Evolutionary conservation across 202 grass and related monocot species (phyloP).

Genomic region (Setaria viridis): DNA sequence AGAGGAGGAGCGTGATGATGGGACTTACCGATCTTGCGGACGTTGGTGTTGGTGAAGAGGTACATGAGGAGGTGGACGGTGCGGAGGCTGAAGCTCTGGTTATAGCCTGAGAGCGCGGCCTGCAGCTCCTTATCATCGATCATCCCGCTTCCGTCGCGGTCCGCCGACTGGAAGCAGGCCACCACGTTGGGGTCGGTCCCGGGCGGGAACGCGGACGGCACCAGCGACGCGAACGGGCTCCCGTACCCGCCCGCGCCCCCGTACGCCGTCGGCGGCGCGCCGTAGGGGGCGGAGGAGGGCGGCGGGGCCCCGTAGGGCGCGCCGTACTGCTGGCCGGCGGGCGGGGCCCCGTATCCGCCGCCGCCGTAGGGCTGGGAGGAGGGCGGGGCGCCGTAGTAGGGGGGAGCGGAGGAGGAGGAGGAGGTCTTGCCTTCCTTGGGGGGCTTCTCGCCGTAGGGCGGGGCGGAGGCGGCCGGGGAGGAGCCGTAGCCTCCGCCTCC

Average conservation of each 20-base stretch:
- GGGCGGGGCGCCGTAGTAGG: slow-evolving; percentile 23
- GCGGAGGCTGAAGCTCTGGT: slow-evolving; percentile 86
- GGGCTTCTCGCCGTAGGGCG: slow-evolving; percentile 63
- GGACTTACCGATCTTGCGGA: slow-evolving; percentile 79
- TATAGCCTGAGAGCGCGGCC: slow-evolving; percentile 77
- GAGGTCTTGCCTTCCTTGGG: slow-evolving; percentile 69
- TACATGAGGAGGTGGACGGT: slow-evolving; percentile 99
- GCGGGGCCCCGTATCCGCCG: slow-evolving; percentile 13
- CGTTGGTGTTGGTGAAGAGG: slow-evolving; percentile 88
- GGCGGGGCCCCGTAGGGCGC: slow-evolving; percentile 54
- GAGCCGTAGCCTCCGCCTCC: slow-evolving; percentile 34
- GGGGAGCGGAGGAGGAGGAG: neutral
- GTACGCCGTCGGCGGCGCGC: neutral
- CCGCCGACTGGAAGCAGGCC: slow-evolving; percentile 87
- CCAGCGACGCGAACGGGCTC: slow-evolving; percentile 69
- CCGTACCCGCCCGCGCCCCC: slow-evolving; percentile 46
- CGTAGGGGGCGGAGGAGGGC: neutral
- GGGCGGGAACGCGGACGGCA: slow-evolving; percentile 74
- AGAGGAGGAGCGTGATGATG: neutral
- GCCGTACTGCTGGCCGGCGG: slow-evolving; percentile 17
- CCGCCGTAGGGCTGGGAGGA: too few relatives aligned
- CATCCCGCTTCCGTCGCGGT: slow-evolving; percentile 83
- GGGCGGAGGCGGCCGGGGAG: slow-evolving; percentile 45
- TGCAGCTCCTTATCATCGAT: slow-evolving; percentile 99
- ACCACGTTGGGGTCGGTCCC: slow-evolving; percentile 89